phyloP scores from a whole-genome alignment of 1,139 yeast species.

The Yamadazyma taylorii region DNA sequence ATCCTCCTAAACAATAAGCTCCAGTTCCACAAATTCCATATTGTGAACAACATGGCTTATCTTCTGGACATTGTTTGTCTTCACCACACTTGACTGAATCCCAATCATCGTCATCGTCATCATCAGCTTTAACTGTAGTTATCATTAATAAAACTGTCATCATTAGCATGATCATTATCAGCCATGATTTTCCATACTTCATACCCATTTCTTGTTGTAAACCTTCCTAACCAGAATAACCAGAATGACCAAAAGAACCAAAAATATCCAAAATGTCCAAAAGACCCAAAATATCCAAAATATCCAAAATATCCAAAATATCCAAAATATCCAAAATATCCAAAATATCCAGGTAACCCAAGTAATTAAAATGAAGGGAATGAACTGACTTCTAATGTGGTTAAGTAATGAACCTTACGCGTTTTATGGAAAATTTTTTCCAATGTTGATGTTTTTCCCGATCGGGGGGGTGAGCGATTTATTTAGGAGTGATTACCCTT shows the following conservation, averaged over 20 bases:
- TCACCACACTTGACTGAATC: conserved; percentile 45
- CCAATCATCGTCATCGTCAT: too few relatives aligned
- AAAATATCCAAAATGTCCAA: too few relatives aligned
- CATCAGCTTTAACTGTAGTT: conserved; percentile 17
- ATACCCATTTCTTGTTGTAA: too few relatives aligned
- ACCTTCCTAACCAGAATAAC: too few relatives aligned
- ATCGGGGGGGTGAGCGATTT: conserved; percentile 9
- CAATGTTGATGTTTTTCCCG: conserved; percentile 14
- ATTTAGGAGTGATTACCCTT: not conserved
- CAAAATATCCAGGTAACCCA: too few relatives aligned
- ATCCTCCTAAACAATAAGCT: conserved; percentile 75
- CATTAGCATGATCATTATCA: not conserved
- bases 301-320: too few relatives aligned
- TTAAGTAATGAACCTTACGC: conserved; percentile 7
- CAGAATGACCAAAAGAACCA: too few relatives aligned
- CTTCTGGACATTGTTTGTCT: conserved; percentile 62
- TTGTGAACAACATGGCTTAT: conserved; percentile 78
- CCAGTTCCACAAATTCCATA: conserved; percentile 89
- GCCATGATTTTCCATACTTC: too few relatives aligned
- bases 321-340: too few relatives aligned
- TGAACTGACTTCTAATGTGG: not conserved
- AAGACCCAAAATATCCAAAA: too few relatives aligned
- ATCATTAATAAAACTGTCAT: conserved; percentile 4
- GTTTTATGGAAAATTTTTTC: conserved; percentile 13
- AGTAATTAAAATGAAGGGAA: too few relatives aligned